These are phyloP conservation scores for Ustilago curta DNA, from an alignment of 1,284 basidiomycete species.

Conservation along the genomic window DNA sequence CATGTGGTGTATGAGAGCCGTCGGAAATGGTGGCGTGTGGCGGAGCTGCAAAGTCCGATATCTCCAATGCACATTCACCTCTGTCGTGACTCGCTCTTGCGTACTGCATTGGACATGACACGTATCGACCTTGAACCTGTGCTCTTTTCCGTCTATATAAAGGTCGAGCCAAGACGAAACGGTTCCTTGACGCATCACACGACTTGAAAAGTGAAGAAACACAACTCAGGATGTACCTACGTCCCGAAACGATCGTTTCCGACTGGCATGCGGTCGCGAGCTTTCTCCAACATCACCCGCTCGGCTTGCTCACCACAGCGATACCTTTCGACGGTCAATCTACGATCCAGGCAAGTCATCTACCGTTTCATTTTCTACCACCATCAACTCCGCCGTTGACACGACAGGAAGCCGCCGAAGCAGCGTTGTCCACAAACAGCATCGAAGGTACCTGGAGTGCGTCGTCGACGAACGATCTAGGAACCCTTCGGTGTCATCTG, in stretches of 20 bases:
- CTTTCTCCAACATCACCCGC: constrained; percentile 22
- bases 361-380: constrained; percentile 30
- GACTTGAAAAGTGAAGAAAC: too few relatives aligned
- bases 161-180: too few relatives aligned
- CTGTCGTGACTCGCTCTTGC: not conserved
- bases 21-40: not conserved
- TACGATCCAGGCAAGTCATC: constrained; percentile 37
- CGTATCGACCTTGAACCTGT: not conserved
- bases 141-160: not conserved
- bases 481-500: constrained; percentile 36
- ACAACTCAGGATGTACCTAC: constrained; percentile 40
- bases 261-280: constrained; percentile 13
- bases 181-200: too few relatives aligned
- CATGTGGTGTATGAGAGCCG: too few relatives aligned
- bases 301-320: constrained; percentile 47
- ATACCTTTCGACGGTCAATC: constrained; percentile 19
- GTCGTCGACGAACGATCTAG: constrained; percentile 4
- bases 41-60: not conserved
- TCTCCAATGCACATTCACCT: not conserved
- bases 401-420: not conserved
- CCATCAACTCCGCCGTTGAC: not conserved
- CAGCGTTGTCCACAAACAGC: not conserved
- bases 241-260: constrained; percentile 16
- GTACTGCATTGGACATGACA: not conserved
- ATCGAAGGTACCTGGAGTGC: constrained; percentile 9